These are phyloP conservation scores for Blakeslea trispora DNA, from an alignment of 371 early-diverging fungal genomes.

Conservation along the genomic window DNA sequence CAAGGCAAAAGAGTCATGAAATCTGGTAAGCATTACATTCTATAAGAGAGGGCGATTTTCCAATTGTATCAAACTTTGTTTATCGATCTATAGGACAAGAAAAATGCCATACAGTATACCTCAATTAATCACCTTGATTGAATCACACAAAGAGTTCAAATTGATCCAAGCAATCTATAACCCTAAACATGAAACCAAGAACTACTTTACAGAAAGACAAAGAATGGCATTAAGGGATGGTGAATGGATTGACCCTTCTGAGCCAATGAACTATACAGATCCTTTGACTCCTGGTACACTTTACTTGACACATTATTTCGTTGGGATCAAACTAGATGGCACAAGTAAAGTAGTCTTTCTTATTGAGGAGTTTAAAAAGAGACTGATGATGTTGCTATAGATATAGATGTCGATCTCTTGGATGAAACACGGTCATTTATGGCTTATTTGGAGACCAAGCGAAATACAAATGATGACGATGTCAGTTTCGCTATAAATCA, in stretches of 20 bases:
- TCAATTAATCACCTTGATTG: constrained; percentile 26
- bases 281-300: constrained; percentile 29
- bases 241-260: neutral
- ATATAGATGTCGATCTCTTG: constrained; percentile 20
- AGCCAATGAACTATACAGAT: constrained; percentile 5
- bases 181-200: neutral
- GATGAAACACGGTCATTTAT: constrained; percentile 13
- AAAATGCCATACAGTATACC: constrained; percentile 39
- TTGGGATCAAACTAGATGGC: constrained; percentile 24
- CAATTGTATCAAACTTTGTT: too few species aligned
- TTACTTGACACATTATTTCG: constrained; percentile 27
- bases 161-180: constrained; percentile 31
- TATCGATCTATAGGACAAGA: constrained; percentile 37
- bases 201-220: constrained; percentile 28
- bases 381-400: neutral
- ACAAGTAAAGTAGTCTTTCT: constrained; percentile 11
- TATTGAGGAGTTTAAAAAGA: neutral
- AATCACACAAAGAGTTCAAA: constrained; percentile 13
- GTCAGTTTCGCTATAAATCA: constrained; percentile 20
- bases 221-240: constrained; percentile 21
- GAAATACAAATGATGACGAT: constrained; percentile 27
- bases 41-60: neutral
- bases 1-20: constrained; percentile 32
- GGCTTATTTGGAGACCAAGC: constrained; percentile 19
- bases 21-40: constrained; percentile 30